These are phyloP conservation scores for Ormosia emarginata DNA, from an alignment of 306 rosid species.

Conservation along the genomic window DNA sequence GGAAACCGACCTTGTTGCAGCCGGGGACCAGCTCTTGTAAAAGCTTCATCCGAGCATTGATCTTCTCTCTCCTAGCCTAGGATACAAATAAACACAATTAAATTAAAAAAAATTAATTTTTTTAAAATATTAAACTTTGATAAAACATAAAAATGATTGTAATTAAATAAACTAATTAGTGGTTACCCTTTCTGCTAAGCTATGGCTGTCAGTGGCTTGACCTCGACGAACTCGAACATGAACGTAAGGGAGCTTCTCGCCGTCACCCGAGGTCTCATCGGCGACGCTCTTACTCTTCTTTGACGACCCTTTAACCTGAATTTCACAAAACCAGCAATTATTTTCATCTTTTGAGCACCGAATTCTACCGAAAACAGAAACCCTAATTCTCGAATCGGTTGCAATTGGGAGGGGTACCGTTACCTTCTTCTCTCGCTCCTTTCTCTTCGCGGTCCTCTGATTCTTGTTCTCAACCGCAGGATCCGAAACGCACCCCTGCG, in stretches of 20 bases:
- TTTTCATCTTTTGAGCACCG: neutral
- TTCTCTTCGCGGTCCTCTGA: constrained; percentile 65
- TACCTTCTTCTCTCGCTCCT: constrained; percentile 95
- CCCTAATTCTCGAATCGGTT: constrained; percentile 27
- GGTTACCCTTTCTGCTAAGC: constrained; percentile 93
- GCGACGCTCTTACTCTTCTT: constrained; percentile 69
- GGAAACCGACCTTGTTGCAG: constrained; percentile 74
- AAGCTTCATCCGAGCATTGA: constrained; percentile 92
- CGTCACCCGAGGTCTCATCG: constrained; percentile 51
- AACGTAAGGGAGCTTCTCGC: constrained; percentile 75
- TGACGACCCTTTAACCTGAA: constrained; percentile 55
- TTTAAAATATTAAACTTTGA: neutral
- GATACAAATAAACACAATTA: neutral
- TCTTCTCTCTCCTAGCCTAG: constrained; percentile 99
- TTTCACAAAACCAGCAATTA: constrained; percentile 14
- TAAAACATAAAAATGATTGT: neutral
- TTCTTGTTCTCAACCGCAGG: constrained; percentile 51
- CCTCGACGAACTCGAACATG: constrained; percentile 99
- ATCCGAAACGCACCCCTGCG: constrained; percentile 47
- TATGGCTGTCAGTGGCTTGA: constrained; percentile 96
- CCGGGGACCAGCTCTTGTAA: constrained; percentile 99
- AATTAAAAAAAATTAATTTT: neutral
- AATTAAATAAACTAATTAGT: constrained; percentile 18
- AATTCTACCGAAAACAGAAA: constrained; percentile 29
- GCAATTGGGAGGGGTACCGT: neutral